Conservation (phyloP, 192 early-diverging fungal species). For the Coemansia pectinata region DNA sequence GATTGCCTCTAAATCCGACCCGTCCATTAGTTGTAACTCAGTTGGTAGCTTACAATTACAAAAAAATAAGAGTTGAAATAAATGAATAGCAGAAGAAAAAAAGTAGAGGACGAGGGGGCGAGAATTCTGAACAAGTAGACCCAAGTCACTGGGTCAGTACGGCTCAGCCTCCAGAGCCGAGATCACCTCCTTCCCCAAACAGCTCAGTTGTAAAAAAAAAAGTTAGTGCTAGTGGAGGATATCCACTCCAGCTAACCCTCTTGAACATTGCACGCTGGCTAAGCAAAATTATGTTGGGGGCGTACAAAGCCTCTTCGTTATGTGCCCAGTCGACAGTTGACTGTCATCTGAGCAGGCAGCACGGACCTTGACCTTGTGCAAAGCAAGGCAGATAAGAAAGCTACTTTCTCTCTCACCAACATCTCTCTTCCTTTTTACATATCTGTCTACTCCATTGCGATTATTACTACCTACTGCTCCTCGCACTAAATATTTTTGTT, state of each 20-base stretch:
- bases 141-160: background rate
- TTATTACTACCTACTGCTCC: constrained; percentile 13
- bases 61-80: background rate
- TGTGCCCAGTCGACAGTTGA: background rate
- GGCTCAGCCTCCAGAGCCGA: background rate
- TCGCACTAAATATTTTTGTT: background rate
- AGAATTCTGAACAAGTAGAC: background rate
- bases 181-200: background rate
- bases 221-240: background rate
- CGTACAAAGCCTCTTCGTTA: background rate
- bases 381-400: background rate
- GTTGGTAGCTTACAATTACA: background rate
- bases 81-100: background rate
- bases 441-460: background rate
- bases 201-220: background rate
- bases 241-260: background rate
- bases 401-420: background rate
- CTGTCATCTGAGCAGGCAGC: background rate
- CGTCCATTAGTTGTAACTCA: constrained; percentile 16
- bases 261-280: no score
- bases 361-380: background rate
- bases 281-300: no score
- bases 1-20: constrained; percentile 24
- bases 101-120: background rate
- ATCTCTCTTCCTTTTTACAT: background rate